These are phyloP conservation scores for Pyrenopolyporus hunteri DNA, from an alignment of 495 filamentous ascomycete species.

Conservation along the genomic window DNA sequence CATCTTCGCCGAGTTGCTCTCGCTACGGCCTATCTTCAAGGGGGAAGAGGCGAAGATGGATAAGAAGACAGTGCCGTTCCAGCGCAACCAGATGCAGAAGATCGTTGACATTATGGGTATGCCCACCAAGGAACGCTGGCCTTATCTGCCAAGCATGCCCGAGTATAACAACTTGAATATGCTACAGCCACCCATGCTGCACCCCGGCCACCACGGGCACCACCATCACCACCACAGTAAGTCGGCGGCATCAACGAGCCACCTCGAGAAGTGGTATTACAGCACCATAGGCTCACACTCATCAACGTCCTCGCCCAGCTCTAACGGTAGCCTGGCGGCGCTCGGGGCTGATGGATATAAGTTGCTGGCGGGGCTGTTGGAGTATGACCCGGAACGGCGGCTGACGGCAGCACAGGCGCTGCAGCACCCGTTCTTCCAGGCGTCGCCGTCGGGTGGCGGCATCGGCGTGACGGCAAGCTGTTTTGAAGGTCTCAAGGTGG, in stretches of 20 bases:
- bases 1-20: constrained; percentile 94
- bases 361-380: constrained; percentile 78
- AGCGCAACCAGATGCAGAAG: constrained; percentile 98
- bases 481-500: constrained; percentile 83
- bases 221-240: constrained; percentile 52
- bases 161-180: constrained; percentile 80
- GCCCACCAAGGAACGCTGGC: constrained; percentile 89
- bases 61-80: constrained; percentile 96
- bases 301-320: constrained; percentile 44
- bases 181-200: constrained; percentile 58
- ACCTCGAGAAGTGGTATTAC: constrained; percentile 65
- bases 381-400: constrained; percentile 90
- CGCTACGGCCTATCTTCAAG: constrained; percentile 94
- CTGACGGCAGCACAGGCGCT: constrained; percentile 85
- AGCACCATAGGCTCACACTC: constrained; percentile 58
- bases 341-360: constrained; percentile 81
- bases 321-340: constrained; percentile 51
- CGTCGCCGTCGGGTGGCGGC: constrained; percentile 33
- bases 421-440: constrained; percentile 83
- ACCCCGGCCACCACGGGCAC: constrained; percentile 50
- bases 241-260: constrained; percentile 49
- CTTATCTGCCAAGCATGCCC: constrained; percentile 76
- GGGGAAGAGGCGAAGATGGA: constrained; percentile 99
- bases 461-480: constrained; percentile 66
- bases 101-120: constrained; percentile 95